Conservation (phyloP, 108 stramenopile genomes). For the Nannochloropsis salina region DNA sequence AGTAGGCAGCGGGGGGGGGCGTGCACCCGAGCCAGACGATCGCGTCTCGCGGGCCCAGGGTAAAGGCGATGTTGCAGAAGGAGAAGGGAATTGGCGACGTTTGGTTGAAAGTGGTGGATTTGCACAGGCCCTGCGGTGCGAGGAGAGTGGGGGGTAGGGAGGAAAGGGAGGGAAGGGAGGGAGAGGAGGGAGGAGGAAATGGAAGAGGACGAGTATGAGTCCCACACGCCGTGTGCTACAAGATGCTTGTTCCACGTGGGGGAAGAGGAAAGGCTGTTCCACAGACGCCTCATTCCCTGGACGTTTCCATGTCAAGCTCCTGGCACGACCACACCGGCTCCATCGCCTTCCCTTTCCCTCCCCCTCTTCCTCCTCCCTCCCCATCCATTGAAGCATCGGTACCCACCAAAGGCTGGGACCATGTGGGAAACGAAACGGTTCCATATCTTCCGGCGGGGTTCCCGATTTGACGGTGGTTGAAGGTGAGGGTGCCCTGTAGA, state of each 20-base stretch:
- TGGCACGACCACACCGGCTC: too few relatives aligned
- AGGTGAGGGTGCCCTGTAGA: slow-evolving; percentile 4
- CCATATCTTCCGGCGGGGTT: background rate
- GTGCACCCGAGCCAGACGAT: background rate
- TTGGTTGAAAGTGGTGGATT: background rate
- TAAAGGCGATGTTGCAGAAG: background rate
- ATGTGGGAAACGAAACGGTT: background rate
- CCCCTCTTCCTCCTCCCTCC: background rate
- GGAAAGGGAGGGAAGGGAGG: background rate
- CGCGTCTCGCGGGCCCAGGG: background rate
- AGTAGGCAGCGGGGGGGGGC: background rate
- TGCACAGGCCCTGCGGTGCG: background rate
- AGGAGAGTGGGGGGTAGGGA: background rate
- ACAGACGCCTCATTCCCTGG: too few relatives aligned
- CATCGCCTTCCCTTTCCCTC: background rate
- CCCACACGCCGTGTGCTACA: too few relatives aligned
- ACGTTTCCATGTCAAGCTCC: too few relatives aligned
- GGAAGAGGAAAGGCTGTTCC: too few relatives aligned
- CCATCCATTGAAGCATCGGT: background rate
- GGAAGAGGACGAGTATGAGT: too few relatives aligned
- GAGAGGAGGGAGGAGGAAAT: background rate
- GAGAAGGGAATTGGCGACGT: background rate
- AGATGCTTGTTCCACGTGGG: too few relatives aligned
- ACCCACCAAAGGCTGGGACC: background rate
- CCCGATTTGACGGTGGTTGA: background rate